Conservation (phyloP, 441 rosid species). For the Biscutella auriculata region DNA sequence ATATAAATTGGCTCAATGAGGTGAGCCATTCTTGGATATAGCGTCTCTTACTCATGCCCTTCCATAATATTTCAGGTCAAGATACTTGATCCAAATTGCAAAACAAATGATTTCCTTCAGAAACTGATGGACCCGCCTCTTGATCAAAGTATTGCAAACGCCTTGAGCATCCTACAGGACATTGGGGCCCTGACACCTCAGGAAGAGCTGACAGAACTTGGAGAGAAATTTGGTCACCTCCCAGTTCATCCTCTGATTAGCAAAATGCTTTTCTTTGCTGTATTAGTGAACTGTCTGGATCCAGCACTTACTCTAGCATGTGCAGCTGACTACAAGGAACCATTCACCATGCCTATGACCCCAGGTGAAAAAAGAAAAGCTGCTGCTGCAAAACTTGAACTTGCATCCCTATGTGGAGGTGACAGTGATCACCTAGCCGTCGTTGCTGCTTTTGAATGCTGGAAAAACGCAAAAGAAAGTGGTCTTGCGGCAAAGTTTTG, state of each 20-base stretch:
- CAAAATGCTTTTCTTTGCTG: conserved; percentile 90
- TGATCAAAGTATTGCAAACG: conserved; percentile 61
- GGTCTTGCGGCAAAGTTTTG: conserved; percentile 45
- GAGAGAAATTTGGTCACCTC: conserved; percentile 73
- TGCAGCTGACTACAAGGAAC: conserved; percentile 83
- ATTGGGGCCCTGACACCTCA: conserved; percentile 75
- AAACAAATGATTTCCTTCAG: conserved; percentile 54
- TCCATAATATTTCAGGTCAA: conserved; percentile 49
- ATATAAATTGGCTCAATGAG: not conserved
- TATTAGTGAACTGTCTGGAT: conserved; percentile 85
- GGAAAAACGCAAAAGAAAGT: conserved; percentile 66
- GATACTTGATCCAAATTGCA: conserved; percentile 68
- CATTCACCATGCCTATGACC: conserved; percentile 72
- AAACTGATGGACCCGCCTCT: conserved; percentile 91
- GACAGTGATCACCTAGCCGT: conserved; percentile 87
- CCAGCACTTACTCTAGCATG: conserved; percentile 95
- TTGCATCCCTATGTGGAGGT: conserved; percentile 77
- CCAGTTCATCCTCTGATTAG: conserved; percentile 92
- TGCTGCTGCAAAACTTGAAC: conserved; percentile 56
- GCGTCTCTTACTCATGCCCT: not conserved
- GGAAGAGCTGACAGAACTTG: conserved; percentile 80
- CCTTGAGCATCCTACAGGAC: conserved; percentile 63
- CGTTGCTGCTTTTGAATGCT: conserved; percentile 82
- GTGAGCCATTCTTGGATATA: not conserved
- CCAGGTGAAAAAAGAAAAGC: conserved; percentile 70